Evolutionary conservation across 257 asterid genomes (phyloP).

Genomic region (Fraxinus anomala): DNA sequence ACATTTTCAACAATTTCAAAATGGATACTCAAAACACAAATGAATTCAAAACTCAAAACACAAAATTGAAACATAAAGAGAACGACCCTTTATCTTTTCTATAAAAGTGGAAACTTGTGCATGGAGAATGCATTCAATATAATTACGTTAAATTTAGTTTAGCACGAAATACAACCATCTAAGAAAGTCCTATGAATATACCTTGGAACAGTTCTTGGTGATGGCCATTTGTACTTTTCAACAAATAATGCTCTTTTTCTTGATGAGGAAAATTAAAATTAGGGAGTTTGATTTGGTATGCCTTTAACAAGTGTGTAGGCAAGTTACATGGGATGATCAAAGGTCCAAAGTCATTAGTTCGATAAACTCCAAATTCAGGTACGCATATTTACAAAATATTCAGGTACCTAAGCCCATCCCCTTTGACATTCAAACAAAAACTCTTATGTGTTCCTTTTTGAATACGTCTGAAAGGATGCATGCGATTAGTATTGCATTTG

Average conservation of each 20-base stretch:
- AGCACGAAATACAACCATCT: no score
- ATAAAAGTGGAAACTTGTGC: no score
- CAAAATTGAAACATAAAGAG: no score
- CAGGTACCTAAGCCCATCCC: slow-evolving; percentile 34
- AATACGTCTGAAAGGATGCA: not conserved
- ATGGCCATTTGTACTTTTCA: not conserved
- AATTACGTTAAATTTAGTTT: no score
- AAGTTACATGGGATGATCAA: not conserved
- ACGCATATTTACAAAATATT: slow-evolving; percentile 33
- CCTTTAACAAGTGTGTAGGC: not conserved
- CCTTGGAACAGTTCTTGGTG: not conserved
- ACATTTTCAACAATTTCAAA: no score
- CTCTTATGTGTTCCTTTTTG: not conserved
- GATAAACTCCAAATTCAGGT: slow-evolving; percentile 37
- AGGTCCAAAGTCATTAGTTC: not conserved
- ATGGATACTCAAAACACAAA: no score
- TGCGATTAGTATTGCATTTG: not conserved
- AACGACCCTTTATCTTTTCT: no score
- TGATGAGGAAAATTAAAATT: not conserved
- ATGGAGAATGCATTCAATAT: no score
- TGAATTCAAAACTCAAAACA: no score
- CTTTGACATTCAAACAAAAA: slow-evolving; percentile 28
- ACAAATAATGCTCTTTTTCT: not conserved
- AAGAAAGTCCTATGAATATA: no score
- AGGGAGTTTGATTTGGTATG: not conserved